These are phyloP conservation scores for Protea cynaroides DNA, from an alignment of 164 flowering plant species.

Conservation along the genomic window DNA sequence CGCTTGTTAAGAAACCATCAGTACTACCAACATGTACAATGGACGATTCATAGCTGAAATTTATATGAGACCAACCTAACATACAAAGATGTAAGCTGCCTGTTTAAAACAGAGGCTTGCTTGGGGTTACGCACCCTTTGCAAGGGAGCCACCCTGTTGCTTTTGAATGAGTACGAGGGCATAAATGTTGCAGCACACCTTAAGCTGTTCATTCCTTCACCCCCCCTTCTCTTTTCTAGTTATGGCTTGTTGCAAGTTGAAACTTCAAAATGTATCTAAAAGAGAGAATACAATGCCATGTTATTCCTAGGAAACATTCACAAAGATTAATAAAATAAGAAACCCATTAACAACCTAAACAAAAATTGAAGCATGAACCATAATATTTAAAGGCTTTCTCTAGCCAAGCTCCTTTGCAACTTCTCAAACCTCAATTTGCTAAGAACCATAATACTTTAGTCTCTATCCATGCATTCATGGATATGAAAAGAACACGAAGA, in stretches of 20 bases:
- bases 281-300: not conserved
- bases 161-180: conserved; percentile 67
- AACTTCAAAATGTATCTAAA: conserved; percentile 76
- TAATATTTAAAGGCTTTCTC: too few species aligned
- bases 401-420: too few species aligned
- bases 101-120: conserved; percentile 83
- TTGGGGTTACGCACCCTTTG: conserved; percentile 74
- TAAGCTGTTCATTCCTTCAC: conserved; percentile 58
- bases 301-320: not conserved
- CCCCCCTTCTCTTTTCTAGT: conserved; percentile 91
- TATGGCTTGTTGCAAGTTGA: conserved; percentile 67
- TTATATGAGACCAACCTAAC: conserved; percentile 44
- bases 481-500: not conserved
- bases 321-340: too few species aligned
- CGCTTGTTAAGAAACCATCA: not conserved
- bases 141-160: conserved; percentile 78
- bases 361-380: too few species aligned
- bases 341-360: too few species aligned
- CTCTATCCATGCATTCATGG: not conserved
- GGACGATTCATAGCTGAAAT: not conserved
- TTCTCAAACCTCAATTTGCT: not conserved
- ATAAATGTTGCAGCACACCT: conserved; percentile 48
- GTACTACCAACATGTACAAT: not conserved
- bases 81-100: conserved; percentile 68
- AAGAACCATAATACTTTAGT: not conserved